Base-by-base conservation (phyloP, 2,329 filamentous ascomycete species). In the Penicillium hesseltinei region DNA sequence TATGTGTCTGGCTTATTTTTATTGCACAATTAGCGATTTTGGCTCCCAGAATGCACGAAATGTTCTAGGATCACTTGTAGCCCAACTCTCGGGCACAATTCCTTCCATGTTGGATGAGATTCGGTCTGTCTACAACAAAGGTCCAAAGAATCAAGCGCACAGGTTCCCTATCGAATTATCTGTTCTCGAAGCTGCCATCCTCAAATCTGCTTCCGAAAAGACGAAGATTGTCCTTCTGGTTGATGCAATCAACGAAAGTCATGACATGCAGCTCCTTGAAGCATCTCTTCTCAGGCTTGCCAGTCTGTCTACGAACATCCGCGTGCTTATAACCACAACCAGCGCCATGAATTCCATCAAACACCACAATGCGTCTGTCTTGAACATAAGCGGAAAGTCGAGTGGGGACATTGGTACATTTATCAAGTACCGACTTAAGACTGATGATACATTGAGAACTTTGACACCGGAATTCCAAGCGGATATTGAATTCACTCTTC, bases 241-340 rank as follows among this genome's bases (percentile, higher is more conserved):
- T 23, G 63, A 65, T 39, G 63, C 62, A 38, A 51, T 63, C 17
- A 64, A 65, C n/a, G 63, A 65, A 47, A 64, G 63, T 33, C 43
- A 51, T 11, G 54, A 64, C 13, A 35, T 25, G 27, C 54, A 59
- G 5, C 13, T 27, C 23, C 58, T 64, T 11, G 60, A 65, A 31
- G 11, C 5, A 0, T 60, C 48, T 23, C 58, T 65, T 15, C 42
- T 63, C 5, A 54, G 36, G 40, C 48, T 65, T n/a, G 56, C 62
- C 3, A 45, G 40, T 2, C 11, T 40, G 6, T 54, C 54, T 4
- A 10, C 39, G 4, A 65, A 62, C 39, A 55, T 65, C 42, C 62
- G 57, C 5, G 57, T 65, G 19, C 29, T 65, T n/a, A 43, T 64
- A 7, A 64, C 62, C 3, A 60, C 62, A 13, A 64, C 60, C 29